phyloP scores from a whole-genome alignment of 192 early-diverging fungal species.

The Diversispora eburnea region DNA sequence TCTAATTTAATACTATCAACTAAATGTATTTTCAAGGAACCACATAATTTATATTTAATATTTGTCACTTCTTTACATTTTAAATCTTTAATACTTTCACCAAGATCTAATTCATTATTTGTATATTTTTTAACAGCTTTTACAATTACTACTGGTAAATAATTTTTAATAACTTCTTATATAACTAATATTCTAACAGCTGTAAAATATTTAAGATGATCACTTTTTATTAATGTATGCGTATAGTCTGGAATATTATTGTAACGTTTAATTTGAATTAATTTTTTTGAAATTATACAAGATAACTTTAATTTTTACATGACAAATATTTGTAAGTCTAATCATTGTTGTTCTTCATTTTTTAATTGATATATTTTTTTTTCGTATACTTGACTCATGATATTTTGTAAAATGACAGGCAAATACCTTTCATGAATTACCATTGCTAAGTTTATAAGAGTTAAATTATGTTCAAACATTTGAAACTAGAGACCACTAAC shows the following conservation, averaged over 20 bases:
- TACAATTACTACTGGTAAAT: neutral
- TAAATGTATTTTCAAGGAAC: neutral
- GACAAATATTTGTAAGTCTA: neutral
- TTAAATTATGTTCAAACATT: constrained; percentile 25
- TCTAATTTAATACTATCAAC: constrained; percentile 3
- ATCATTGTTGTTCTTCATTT: constrained; percentile 5
- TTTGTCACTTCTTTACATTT: constrained; percentile 20
- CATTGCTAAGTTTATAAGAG: constrained; percentile 1
- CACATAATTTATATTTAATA: constrained; percentile 9
- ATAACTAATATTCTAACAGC: neutral
- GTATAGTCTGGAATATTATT: constrained; percentile 7
- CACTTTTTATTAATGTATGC: neutral
- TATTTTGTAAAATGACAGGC: constrained; percentile 1
- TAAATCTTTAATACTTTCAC: constrained; percentile 5
- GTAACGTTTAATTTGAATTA: constrained; percentile 3
- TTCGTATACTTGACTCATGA: neutral
- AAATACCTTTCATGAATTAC: constrained; percentile 10
- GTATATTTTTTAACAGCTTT: constrained; percentile 13
- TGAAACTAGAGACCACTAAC: constrained; percentile 26
- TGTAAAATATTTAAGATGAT: neutral
- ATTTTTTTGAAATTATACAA: neutral
- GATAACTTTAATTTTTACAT: constrained; percentile 18
- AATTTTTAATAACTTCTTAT: constrained; percentile 10
- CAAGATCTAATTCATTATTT: neutral
- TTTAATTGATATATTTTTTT: neutral